Conservation (phyloP, 257 asterid species). For the Primulina huaijiensis region DNA sequence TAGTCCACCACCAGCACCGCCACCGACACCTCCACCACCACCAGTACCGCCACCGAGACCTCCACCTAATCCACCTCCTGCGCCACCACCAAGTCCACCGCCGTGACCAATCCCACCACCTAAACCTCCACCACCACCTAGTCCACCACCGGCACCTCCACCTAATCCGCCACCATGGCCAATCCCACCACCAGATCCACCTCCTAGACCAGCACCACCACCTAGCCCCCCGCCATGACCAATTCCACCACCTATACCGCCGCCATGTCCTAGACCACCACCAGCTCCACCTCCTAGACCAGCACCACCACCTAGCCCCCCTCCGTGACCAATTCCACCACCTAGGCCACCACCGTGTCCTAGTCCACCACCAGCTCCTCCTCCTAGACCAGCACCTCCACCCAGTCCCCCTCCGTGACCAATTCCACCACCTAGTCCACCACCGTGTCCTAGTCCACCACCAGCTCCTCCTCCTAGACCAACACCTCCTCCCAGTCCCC, state of each 20-base stretch:
- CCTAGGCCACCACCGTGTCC: background rate
- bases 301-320: background rate
- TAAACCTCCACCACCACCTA: constrained; percentile 9
- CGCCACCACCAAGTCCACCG: constrained; percentile 7
- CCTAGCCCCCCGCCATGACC: background rate
- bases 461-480: background rate
- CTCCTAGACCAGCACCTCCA: background rate
- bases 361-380: constrained; percentile 8
- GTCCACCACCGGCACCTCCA: background rate
- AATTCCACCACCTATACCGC: no score
- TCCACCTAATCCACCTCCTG: constrained; percentile 29
- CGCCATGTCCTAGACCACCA: background rate
- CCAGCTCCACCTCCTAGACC: background rate
- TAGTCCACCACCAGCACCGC: constrained; percentile 23
- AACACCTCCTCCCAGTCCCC: background rate
- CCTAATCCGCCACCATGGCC: background rate
- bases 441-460: background rate
- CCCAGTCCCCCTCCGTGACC: background rate
- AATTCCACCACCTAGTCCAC: background rate
- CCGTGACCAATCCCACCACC: background rate
- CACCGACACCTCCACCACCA: constrained; percentile 24
- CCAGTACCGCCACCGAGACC: constrained; percentile 29
- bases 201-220: background rate
- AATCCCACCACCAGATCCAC: background rate
- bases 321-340: background rate